Evolutionary conservation across 2,329 filamentous ascomycete species (phyloP).

Genomic region (Verticillium zaregamsianum): DNA sequence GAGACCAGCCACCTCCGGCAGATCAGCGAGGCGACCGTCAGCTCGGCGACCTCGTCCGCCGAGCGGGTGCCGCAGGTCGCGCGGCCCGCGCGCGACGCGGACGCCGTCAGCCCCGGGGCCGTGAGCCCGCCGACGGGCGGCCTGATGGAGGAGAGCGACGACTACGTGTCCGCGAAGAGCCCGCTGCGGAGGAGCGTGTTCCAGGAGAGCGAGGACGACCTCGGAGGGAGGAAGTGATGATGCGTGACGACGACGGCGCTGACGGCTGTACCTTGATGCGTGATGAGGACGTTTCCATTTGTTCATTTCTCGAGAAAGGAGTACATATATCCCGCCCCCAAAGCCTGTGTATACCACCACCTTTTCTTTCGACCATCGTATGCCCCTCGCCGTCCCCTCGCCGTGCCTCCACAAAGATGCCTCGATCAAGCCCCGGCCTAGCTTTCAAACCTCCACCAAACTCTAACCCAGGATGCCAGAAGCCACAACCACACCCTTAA

Average conservation of each 20-base stretch:
- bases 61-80: neutral
- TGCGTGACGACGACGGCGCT: neutral
- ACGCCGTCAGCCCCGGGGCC: constrained; percentile 6
- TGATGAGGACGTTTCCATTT: too few relatives aligned
- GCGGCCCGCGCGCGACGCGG: constrained; percentile 1
- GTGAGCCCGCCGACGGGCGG: constrained; percentile 23
- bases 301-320: too few relatives aligned
- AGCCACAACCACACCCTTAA: too few relatives aligned
- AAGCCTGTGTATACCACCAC: too few relatives aligned
- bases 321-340: too few relatives aligned
- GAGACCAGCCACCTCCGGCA: constrained; percentile 35
- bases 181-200: constrained; percentile 35
- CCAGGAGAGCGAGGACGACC: constrained; percentile 35
- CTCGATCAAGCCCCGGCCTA: too few relatives aligned
- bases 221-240: constrained; percentile 15
- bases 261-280: neutral
- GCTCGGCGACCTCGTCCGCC: constrained; percentile 16
- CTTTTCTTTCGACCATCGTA: too few relatives aligned
- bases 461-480: too few relatives aligned
- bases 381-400: too few relatives aligned
- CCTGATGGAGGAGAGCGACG: constrained; percentile 12
- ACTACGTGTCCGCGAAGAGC: constrained; percentile 17
- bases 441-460: too few relatives aligned
- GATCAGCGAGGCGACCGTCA: constrained; percentile 36
- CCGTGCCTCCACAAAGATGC: too few relatives aligned